phyloP scores from a whole-genome alignment of 1,139 yeast genomes.

The Blastobotrys buckinghamii region DNA sequence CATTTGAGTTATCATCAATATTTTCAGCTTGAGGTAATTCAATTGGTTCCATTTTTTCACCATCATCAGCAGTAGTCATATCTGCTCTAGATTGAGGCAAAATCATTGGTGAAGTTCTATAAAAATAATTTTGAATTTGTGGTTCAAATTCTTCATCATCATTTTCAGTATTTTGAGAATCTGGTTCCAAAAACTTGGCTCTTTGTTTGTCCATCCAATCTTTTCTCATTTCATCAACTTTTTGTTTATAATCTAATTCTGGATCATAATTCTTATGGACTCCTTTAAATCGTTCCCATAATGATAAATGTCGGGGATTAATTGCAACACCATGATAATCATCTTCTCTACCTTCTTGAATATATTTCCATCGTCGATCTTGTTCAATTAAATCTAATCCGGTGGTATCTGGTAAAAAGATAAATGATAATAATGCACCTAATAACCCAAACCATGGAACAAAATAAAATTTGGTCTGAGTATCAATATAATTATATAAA shows the following conservation, averaged over 20 bases:
- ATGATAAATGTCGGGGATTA: constrained; percentile 32
- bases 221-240: constrained; percentile 33
- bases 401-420: constrained; percentile 36
- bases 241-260: constrained; percentile 35
- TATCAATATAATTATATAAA: constrained; percentile 34
- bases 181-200: constrained; percentile 24
- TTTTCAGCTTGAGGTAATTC: constrained; percentile 18
- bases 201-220: constrained; percentile 35
- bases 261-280: constrained; percentile 34
- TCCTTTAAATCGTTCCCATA: constrained; percentile 35
- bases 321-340: constrained; percentile 38
- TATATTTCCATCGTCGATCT: constrained; percentile 35
- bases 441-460: constrained; percentile 38
- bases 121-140: constrained; percentile 32
- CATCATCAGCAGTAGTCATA: constrained; percentile 11
- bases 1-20: background rate
- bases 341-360: constrained; percentile 30
- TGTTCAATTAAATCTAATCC: constrained; percentile 36
- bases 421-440: constrained; percentile 32
- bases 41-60: constrained; percentile 21
- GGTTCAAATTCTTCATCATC: constrained; percentile 18
- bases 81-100: constrained; percentile 18
- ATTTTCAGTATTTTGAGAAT: constrained; percentile 18
- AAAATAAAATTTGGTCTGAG: constrained; percentile 33
- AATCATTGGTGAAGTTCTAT: constrained; percentile 33